A percentile compares a stretch with the other conserved stretches of the same genome.
These are phyloP conservation scores for Magnusiomyces paraingens DNA, from an alignment of 1,139 yeast species.

Conservation along the genomic window DNA sequence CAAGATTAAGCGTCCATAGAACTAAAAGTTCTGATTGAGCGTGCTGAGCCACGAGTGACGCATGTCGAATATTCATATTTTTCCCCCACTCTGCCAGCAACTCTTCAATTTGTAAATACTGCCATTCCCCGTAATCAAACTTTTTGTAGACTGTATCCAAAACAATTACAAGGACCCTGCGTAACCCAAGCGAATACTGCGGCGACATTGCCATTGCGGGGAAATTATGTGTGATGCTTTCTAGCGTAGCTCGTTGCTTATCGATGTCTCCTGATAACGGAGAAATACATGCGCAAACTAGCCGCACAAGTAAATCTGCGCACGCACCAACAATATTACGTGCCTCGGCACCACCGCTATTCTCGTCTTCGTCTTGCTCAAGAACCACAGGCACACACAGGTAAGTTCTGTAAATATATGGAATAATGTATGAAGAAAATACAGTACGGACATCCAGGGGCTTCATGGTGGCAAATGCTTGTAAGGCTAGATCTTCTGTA, in stretches of 20 bases:
- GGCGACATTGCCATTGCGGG: no score
- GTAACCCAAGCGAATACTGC: no score
- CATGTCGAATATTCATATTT: conserved; percentile 19
- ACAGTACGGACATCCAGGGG: conserved; percentile 3
- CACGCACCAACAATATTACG: no score
- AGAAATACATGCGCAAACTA: no score
- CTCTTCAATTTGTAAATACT: conserved; percentile 15
- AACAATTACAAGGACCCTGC: no score
- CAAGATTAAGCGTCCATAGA: conserved; percentile 24
- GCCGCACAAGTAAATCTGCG: no score
- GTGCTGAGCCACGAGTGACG: conserved; percentile 23
- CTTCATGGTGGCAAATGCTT: not conserved
- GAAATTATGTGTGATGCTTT: no score
- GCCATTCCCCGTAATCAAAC: not conserved
- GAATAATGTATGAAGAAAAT: conserved; percentile 8
- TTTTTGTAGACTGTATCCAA: no score
- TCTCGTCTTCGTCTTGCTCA: not conserved
- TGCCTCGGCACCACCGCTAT: no score
- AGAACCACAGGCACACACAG: not conserved
- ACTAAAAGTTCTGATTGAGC: conserved; percentile 26
- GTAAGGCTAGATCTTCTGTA: not conserved
- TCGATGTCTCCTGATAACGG: no score
- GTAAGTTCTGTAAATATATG: conserved; percentile 6
- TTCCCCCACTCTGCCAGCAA: conserved; percentile 25
- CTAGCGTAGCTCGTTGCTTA: no score